These are phyloP conservation scores for Termitomyces bulborhizus DNA, from an alignment of 768 basidiomycete species.

Conservation along the genomic window DNA sequence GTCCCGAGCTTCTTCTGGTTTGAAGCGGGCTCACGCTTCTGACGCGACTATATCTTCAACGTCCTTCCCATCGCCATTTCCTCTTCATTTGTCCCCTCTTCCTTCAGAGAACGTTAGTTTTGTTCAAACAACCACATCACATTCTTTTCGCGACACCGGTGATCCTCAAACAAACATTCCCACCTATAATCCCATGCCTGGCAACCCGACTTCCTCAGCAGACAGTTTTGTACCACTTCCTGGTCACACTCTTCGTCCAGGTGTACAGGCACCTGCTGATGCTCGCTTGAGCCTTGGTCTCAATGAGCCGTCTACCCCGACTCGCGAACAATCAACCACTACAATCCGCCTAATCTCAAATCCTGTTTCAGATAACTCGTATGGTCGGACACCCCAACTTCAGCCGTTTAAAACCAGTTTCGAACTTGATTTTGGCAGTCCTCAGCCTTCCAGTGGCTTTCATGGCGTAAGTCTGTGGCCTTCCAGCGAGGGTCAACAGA, in stretches of 20 bases:
- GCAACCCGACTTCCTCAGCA: slow-evolving; percentile 1
- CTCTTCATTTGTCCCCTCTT: slow-evolving; percentile 17
- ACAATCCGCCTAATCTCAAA: slow-evolving; percentile 46
- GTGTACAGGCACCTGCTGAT: slow-evolving; percentile 52
- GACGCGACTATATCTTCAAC: slow-evolving; percentile 15
- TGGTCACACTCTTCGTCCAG: slow-evolving; percentile 51
- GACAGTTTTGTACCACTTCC: slow-evolving; percentile 46
- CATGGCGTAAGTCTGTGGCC: slow-evolving; percentile 24
- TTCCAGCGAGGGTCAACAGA: slow-evolving; percentile 16
- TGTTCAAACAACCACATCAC: slow-evolving; percentile 33
- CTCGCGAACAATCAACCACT: slow-evolving; percentile 37
- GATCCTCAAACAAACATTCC: slow-evolving; percentile 44
- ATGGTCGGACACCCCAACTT: slow-evolving; percentile 51
- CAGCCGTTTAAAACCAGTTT: slow-evolving; percentile 62
- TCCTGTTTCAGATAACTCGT: slow-evolving; percentile 17
- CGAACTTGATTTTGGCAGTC: slow-evolving; percentile 60
- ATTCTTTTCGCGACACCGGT: slow-evolving; percentile 29
- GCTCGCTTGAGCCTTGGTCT: slow-evolving; percentile 58
- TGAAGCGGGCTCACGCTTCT: slow-evolving; percentile 43
- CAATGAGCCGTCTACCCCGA: slow-evolving; percentile 33
- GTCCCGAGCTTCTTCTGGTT: slow-evolving; percentile 69
- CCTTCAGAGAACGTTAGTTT: slow-evolving; percentile 29
- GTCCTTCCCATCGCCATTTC: slow-evolving; percentile 13
- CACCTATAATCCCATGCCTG: slow-evolving; percentile 28
- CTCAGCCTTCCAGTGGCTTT: slow-evolving; percentile 21